Conservation (phyloP, 768 basidiomycete genomes). For the Calocera viscosa region DNA sequence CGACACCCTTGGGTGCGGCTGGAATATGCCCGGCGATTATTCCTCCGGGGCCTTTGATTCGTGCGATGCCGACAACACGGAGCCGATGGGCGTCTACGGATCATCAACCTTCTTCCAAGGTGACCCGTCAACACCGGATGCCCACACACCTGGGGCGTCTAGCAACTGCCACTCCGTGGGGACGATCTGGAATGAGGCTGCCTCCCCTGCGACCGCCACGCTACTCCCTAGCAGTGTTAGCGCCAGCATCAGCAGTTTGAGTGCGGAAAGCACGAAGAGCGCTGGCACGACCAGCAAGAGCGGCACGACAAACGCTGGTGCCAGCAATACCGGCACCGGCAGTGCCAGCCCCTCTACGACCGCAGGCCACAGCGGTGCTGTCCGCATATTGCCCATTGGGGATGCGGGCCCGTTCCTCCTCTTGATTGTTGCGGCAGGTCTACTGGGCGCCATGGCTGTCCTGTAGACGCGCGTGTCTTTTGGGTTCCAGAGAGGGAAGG, state of each 20-base stretch:
- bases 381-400: neutral
- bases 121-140: conserved; percentile 39
- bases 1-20: conserved; percentile 17
- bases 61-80: conserved; percentile 32
- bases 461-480: neutral
- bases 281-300: neutral
- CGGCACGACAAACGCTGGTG: neutral
- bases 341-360: neutral
- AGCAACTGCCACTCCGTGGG: conserved; percentile 17
- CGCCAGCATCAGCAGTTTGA: neutral
- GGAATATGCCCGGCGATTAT: conserved; percentile 29
- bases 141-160: conserved; percentile 34
- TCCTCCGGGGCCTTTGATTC: conserved; percentile 30
- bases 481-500: neutral
- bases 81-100: conserved; percentile 56
- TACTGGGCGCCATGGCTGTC: neutral
- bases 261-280: neutral
- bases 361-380: neutral
- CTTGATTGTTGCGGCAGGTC: neutral
- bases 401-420: neutral
- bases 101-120: conserved; percentile 50
- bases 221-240: neutral
- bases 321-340: neutral
- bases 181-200: conserved; percentile 8
- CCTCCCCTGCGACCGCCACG: neutral